phyloP scores from a whole-genome alignment of 148 eudicot genomes.

The Simmondsia chinensis region DNA sequence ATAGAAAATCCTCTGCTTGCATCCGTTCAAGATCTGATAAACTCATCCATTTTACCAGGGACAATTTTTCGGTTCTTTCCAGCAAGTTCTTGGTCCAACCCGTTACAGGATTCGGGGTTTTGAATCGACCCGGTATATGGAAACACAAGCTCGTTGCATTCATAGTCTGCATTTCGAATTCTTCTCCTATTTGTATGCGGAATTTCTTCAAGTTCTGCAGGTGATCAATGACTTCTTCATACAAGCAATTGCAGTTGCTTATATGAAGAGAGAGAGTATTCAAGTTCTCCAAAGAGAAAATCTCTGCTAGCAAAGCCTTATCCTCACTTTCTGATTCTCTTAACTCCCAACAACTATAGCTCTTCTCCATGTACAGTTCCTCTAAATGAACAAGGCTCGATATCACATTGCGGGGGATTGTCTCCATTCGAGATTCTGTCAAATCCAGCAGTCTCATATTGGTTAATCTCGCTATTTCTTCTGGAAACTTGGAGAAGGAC shows the following conservation, averaged over 20 bases:
- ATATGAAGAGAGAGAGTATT: conserved; percentile 20
- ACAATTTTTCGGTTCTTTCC: conserved; percentile 6
- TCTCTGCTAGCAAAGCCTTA: conserved; percentile 19
- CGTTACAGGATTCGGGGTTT: not conserved
- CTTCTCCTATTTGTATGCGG: conserved; percentile 18
- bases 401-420: conserved; percentile 17
- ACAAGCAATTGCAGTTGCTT: not conserved
- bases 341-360: conserved; percentile 14
- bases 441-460: conserved; percentile 25
- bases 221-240: conserved; percentile 1
- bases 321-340: conserved; percentile 2
- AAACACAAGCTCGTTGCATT: conserved; percentile 11
- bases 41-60: conserved; percentile 8
- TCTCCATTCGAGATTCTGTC: conserved; percentile 9
- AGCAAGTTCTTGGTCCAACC: conserved; percentile 10
- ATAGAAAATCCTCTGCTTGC: conserved; percentile 1
- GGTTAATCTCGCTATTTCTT: conserved; percentile 18
- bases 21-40: conserved; percentile 11
- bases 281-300: conserved; percentile 12
- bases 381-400: conserved; percentile 18
- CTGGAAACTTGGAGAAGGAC: conserved; percentile 16
- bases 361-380: conserved; percentile 29
- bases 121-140: conserved; percentile 6
- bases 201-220: conserved; percentile 13
- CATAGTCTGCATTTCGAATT: not conserved